These are phyloP conservation scores for Furcasterigmium furcatum DNA, from an alignment of 2,329 filamentous ascomycete genomes.

Conservation along the genomic window DNA sequence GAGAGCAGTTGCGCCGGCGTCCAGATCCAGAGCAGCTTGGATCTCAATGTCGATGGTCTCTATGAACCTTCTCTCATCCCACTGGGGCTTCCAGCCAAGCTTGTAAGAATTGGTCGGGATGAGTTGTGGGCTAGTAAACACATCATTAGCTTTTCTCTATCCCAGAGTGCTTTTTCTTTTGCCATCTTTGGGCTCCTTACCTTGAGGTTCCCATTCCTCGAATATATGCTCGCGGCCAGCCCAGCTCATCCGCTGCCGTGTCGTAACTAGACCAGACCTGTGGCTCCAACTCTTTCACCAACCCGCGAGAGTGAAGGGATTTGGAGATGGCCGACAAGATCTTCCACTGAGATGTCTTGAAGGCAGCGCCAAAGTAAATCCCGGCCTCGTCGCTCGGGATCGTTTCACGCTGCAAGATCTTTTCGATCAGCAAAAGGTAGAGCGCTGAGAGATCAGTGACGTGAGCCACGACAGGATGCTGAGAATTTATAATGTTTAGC, in stretches of 20 bases:
- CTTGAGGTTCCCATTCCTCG: slow-evolving; percentile 18
- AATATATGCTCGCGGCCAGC: slow-evolving; percentile 21
- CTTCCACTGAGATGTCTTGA: slow-evolving; percentile 22
- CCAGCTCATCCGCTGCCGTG: slow-evolving; percentile 22
- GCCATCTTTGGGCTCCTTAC: too few relatives aligned
- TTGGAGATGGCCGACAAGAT: slow-evolving; percentile 21
- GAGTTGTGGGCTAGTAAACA: slow-evolving; percentile 8
- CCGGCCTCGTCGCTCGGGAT: slow-evolving; percentile 23
- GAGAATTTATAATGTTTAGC: slow-evolving; percentile 1
- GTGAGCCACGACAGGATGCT: slow-evolving; percentile 21
- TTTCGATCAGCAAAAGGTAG: slow-evolving; percentile 22
- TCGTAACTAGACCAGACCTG: slow-evolving; percentile 25
- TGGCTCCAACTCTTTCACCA: slow-evolving; percentile 18
- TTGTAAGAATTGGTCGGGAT: slow-evolving; percentile 13
- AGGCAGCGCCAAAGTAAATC: slow-evolving; percentile 27
- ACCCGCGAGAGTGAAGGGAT: slow-evolving; percentile 20
- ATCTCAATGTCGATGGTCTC: slow-evolving; percentile 22
- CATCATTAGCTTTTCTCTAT: too few relatives aligned
- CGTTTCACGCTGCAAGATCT: slow-evolving; percentile 19
- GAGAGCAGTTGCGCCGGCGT: not conserved
- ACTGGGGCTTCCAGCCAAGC: slow-evolving; percentile 23
- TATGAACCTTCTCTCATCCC: slow-evolving; percentile 18
- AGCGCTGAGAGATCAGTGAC: slow-evolving; percentile 25
- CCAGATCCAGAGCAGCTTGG: slow-evolving; percentile 16
- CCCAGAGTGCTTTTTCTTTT: too few relatives aligned